These are phyloP conservation scores for Hawksworthiomyces lignivorus DNA, from an alignment of 2,329 filamentous ascomycete genomes.

Conservation along the genomic window DNA sequence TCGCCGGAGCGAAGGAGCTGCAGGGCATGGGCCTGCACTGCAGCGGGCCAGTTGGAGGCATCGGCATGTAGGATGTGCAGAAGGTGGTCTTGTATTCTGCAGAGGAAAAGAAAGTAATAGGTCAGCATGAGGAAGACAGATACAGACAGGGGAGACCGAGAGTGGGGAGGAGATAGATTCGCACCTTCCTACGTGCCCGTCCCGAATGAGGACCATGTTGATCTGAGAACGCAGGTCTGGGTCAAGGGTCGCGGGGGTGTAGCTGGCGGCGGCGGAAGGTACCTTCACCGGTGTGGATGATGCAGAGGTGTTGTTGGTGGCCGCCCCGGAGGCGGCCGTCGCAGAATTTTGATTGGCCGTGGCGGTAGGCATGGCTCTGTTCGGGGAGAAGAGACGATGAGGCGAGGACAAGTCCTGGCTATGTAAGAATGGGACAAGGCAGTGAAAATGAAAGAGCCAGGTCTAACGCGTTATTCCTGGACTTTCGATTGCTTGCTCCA, in stretches of 20 bases:
- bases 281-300: slow-evolving; percentile 54
- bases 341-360: background rate
- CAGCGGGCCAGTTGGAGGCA: slow-evolving; percentile 54
- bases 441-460: no score
- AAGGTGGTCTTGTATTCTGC: slow-evolving; percentile 56
- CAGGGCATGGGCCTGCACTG: slow-evolving; percentile 52
- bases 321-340: background rate
- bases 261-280: slow-evolving; percentile 49
- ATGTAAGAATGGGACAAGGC: no score
- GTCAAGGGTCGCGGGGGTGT: slow-evolving; percentile 54
- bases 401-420: no score
- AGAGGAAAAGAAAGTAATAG: no score
- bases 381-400: background rate
- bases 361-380: slow-evolving; percentile 7
- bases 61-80: slow-evolving; percentile 55
- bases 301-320: slow-evolving; percentile 3
- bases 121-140: slow-evolving; percentile 5
- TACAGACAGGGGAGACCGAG: slow-evolving; percentile 3
- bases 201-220: slow-evolving; percentile 49
- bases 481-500: no score
- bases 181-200: slow-evolving; percentile 54
- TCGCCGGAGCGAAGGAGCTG: slow-evolving; percentile 53
- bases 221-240: slow-evolving; percentile 55
- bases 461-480: no score
- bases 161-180: no score